A percentile compares a stretch with the other conserved stretches of the same genome.
Evolutionary conservation across 148 eudicot genomes (phyloP).

Genomic region (Vaccinium corymbosum): DNA sequence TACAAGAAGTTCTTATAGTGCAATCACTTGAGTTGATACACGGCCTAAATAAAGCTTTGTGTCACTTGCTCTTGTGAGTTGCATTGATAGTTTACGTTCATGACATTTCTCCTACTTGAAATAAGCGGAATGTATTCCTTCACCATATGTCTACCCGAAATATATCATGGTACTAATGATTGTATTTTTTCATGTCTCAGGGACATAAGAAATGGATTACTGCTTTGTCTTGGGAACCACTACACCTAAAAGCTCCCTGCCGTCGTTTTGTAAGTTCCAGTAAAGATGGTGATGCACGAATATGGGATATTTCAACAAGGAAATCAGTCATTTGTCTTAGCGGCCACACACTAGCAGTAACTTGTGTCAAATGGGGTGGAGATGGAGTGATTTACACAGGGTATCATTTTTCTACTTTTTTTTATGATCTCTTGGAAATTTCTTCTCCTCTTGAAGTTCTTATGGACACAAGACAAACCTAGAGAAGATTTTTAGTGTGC

Average conservation of each 20-base stretch:
- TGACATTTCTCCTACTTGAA: background rate
- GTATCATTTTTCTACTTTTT: constrained; percentile 33
- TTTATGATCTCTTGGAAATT: background rate
- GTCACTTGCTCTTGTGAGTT: background rate
- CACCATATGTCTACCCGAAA: background rate
- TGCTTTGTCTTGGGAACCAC: constrained; percentile 95
- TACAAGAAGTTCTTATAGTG: background rate
- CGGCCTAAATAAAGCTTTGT: background rate
- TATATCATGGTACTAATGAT: background rate
- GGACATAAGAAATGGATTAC: constrained; percentile 99
- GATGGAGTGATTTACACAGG: constrained; percentile 96
- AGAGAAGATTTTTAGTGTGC: background rate
- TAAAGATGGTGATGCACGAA: constrained; percentile 98
- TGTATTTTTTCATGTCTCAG: constrained; percentile 37
- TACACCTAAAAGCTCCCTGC: constrained; percentile 79
- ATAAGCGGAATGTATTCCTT: background rate
- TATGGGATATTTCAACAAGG: constrained; percentile 75
- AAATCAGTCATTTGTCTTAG: constrained; percentile 69
- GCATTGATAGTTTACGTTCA: background rate
- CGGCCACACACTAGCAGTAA: constrained; percentile 87
- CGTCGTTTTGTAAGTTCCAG: constrained; percentile 95
- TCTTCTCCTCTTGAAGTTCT: background rate
- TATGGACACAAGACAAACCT: background rate
- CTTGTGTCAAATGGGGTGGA: constrained; percentile 99
- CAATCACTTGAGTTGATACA: background rate